Base-by-base conservation (phyloP, 768 basidiomycete genomes). In the Amanita thiersii region DNA sequence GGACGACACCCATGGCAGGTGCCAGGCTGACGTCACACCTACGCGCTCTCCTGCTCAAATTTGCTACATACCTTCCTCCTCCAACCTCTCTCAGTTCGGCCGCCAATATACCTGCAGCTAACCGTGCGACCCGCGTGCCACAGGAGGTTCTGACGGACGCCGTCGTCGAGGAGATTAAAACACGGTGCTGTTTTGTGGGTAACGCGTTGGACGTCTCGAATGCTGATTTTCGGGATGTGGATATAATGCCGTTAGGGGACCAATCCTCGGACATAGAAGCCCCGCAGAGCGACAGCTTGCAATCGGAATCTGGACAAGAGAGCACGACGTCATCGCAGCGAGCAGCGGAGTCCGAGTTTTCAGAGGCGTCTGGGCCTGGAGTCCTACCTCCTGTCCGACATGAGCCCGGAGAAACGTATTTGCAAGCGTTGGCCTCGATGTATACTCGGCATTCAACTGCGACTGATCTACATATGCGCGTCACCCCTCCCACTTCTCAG, bases 1-100 rank as follows among this genome's bases (percentile, higher is more conserved):
- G 75, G 51, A 85, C 90, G 2, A 92, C 92, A 1, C 89, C 94
- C 4, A 62, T 88, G 11, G 93, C 93, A 8, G 93, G 94, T n/a
- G 63, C 73, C 3, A 72, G 77, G n/a, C 68, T 93, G 19, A 81
- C 85, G 2, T 73, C 73, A 7, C 91, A 92, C 49, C 69, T 98
- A 15, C 77, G 84, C 25, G 73, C 79, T 2, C 79, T 99, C 3
- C 69, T 98, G 3, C 74, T 86, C 8, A 73, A 85, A 47, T 92
- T 87, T 53, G 94, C 76, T 4, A 81, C 75, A 4, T 96, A 90
- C 55, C 64, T 85, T n/a, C 86, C 90, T 2, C 87, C 91, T 3
- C 82, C 86, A 9, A 65, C 77, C 1, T 78, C 79, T 19, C 68
- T 89, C 28, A 80, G 77, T 48, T 70, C 79, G 9, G 67, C 79